A percentile compares a stretch with the other conserved stretches of the same genome.
Conservation (phyloP, 2,329 filamentous ascomycete genomes). For the Rhexocercosporidium sp. region DNA sequence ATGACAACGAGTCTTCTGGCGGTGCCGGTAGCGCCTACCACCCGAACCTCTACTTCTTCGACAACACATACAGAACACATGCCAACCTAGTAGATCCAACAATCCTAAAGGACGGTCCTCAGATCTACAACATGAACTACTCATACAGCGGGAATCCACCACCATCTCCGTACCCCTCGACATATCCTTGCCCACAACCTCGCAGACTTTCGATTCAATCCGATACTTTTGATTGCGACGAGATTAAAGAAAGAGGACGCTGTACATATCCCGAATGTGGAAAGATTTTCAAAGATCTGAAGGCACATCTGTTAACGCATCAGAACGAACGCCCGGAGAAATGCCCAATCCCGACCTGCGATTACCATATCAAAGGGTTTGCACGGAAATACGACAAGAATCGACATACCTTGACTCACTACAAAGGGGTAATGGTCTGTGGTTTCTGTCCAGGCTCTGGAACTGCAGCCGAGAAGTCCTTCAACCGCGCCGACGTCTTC, state of each 20-base stretch:
- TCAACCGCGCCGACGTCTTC: conserved; percentile 96
- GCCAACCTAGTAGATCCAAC: no score
- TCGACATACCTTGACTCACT: conserved; percentile 92
- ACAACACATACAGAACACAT: no score
- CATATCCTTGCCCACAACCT: conserved; percentile 38
- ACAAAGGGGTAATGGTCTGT: conserved; percentile 97
- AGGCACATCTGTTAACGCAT: conserved; percentile 96
- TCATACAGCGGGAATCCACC: conserved; percentile 35
- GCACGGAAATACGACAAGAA: conserved; percentile 99
- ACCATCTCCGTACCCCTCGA: conserved; percentile 36
- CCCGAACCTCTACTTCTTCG: no score
- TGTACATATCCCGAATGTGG: conserved; percentile 64
- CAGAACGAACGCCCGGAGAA: conserved; percentile 94
- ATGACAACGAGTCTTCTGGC: neutral
- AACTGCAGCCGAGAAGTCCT: conserved; percentile 88
- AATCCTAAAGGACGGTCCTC: no score
- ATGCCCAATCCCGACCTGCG: conserved; percentile 90
- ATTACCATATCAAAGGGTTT: conserved; percentile 93
- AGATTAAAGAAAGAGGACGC: conserved; percentile 43
- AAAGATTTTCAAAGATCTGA: conserved; percentile 65
- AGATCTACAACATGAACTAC: neutral
- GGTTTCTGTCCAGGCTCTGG: conserved; percentile 92
- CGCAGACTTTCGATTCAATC: conserved; percentile 38
- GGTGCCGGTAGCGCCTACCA: neutral
- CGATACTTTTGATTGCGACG: conserved; percentile 40